Evolutionary conservation across 225 moss, liverwort and hornwort genomes (phyloP).

Genomic region (Rhytidiadelphus loreus): DNA sequence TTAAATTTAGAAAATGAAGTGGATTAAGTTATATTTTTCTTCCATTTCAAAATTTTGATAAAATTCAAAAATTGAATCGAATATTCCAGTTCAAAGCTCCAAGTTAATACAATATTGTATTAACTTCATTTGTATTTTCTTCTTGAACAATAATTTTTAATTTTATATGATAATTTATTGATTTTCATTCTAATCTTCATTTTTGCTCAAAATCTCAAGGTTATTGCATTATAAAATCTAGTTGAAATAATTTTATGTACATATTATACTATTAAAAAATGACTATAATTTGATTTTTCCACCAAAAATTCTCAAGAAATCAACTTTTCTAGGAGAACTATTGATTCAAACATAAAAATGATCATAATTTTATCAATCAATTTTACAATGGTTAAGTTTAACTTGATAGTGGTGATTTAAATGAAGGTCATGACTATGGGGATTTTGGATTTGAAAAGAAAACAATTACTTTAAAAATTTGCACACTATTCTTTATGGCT

Average conservation of each 20-base stretch:
- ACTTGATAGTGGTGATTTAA: background rate
- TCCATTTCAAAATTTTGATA: no score
- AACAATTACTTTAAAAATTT: background rate
- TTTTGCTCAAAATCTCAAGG: background rate
- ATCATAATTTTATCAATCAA: background rate
- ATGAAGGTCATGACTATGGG: background rate
- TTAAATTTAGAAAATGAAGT: background rate
- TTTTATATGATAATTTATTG: background rate
- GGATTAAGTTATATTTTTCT: background rate
- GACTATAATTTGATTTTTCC: accelerated
- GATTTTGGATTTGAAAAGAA: background rate
- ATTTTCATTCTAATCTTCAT: background rate
- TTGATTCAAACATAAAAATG: background rate
- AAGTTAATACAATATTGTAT: background rate
- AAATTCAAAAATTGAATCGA: background rate
- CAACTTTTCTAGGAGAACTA: accelerated
- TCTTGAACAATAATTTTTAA: background rate
- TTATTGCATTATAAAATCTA: background rate
- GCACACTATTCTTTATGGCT: background rate
- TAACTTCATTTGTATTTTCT: background rate
- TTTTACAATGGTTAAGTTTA: background rate
- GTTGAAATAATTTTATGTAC: background rate
- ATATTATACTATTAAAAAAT: background rate
- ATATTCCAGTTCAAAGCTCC: background rate
- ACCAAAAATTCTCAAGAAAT: background rate